Conservation (phyloP, 768 basidiomycete species). For the Strobilomyces echinocephalus region DNA sequence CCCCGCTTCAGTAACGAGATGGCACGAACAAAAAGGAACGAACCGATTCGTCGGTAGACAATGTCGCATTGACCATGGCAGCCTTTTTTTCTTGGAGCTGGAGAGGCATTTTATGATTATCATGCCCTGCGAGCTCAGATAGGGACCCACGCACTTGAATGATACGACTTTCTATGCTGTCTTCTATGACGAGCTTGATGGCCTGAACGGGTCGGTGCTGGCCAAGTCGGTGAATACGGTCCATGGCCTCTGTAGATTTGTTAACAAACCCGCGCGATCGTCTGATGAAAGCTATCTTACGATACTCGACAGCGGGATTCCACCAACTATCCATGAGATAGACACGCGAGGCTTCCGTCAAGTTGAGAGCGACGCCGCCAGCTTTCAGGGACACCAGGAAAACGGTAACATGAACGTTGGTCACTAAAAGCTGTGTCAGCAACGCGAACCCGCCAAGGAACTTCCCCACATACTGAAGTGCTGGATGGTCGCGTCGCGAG, state of each 20-base stretch:
- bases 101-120: neutral
- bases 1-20: constrained; percentile 9
- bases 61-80: constrained; percentile 88
- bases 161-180: constrained; percentile 94
- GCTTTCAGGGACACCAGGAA: constrained; percentile 96
- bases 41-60: constrained; percentile 77
- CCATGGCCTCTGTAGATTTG: constrained; percentile 76
- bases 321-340: constrained; percentile 99
- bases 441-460: neutral
- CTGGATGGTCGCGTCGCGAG: constrained; percentile 90
- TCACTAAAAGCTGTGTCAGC: constrained; percentile 50
- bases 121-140: neutral
- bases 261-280: neutral
- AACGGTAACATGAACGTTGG: constrained; percentile 91
- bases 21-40: constrained; percentile 19
- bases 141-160: constrained; percentile 56
- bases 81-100: constrained; percentile 96
- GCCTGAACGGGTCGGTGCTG: constrained; percentile 91
- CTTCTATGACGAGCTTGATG: constrained; percentile 91
- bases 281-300: constrained; percentile 35
- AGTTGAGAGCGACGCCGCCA: constrained; percentile 87
- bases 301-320: constrained; percentile 94
- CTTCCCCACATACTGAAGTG: constrained; percentile 67
- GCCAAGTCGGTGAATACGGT: constrained; percentile 94
- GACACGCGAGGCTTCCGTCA: constrained; percentile 88